Percentiles rank a stretch among this genome's conserved stretches.
phyloP scores from a whole-genome alignment of 768 basidiomycete species.

The Lactarius trivialis region DNA sequence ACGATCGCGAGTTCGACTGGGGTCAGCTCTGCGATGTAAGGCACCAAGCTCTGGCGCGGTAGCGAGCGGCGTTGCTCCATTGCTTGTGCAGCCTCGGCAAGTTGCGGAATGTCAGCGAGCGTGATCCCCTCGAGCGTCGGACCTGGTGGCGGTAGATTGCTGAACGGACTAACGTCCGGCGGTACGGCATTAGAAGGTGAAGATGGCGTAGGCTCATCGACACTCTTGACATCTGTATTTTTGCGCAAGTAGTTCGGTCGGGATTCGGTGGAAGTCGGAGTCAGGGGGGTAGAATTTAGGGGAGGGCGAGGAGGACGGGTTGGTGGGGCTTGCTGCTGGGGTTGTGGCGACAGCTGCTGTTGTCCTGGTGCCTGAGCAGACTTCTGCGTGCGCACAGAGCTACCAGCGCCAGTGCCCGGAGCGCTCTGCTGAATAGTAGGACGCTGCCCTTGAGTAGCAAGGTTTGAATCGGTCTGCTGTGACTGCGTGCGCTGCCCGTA shows the following conservation, averaged over 20 bases:
- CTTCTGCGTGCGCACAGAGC: conserved; percentile 8
- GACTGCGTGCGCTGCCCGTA: conserved; percentile 39
- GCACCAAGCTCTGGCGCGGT: conserved; percentile 68
- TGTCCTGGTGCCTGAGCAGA: conserved; percentile 27
- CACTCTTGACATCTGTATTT: conserved; percentile 84
- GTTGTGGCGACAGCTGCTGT: conserved; percentile 15
- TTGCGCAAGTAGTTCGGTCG: conserved; percentile 69
- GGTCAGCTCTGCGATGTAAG: conserved; percentile 78
- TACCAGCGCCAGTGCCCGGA: not conserved
- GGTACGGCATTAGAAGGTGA: conserved; percentile 54
- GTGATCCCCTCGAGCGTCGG: conserved; percentile 69
- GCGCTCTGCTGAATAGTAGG: conserved; percentile 8
- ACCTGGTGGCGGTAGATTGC: conserved; percentile 3
- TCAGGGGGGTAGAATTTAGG: conserved; percentile 35
- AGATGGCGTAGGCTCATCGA: conserved; percentile 71
- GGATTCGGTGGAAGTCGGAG: conserved; percentile 41
- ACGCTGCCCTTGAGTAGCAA: conserved; percentile 15
- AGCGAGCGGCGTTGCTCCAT: conserved; percentile 81
- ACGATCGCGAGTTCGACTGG: conserved; percentile 84
- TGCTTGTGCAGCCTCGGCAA: conserved; percentile 89
- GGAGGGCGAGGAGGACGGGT: conserved; percentile 30
- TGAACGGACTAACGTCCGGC: conserved; percentile 29
- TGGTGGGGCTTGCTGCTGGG: conserved; percentile 26
- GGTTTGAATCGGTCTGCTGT: conserved; percentile 16
- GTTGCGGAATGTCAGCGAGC: conserved; percentile 87